Conservation (phyloP, 73 alveolate genomes). For the Breviolum minutum region DNA sequence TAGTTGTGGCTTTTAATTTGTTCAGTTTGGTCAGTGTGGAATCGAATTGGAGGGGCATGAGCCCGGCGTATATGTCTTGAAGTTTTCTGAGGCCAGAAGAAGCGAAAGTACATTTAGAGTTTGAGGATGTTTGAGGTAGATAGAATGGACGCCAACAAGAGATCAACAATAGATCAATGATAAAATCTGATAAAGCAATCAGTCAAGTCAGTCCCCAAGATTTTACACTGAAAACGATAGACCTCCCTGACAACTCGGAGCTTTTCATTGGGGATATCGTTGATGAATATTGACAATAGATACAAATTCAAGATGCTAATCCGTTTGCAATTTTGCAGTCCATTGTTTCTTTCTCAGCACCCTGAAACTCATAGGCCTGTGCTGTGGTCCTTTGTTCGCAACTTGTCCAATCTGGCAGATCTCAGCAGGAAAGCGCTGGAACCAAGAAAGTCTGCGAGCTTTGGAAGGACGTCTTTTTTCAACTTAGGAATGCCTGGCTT, state of each 20-base stretch:
- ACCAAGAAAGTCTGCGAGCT: not conserved
- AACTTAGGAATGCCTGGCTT: slow-evolving; percentile 26
- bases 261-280: not conserved
- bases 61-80: too few species aligned
- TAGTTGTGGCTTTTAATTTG: not conserved
- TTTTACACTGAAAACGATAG: not conserved
- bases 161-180: too few species aligned
- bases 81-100: too few species aligned
- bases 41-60: too few species aligned
- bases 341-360: not conserved
- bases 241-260: not conserved
- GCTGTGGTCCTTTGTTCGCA: slow-evolving; percentile 12
- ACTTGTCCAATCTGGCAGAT: not conserved
- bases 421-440: too few species aligned
- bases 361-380: not conserved
- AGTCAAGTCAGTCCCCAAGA: too few species aligned
- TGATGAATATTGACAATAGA: not conserved
- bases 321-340: not conserved
- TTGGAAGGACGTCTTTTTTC: not conserved
- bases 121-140: not conserved
- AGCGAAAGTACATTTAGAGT: not conserved
- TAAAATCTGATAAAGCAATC: too few species aligned
- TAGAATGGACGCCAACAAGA: not conserved
- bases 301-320: not conserved
- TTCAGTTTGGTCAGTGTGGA: too few species aligned